Evolutionary conservation across 2,329 filamentous ascomycete genomes (phyloP).

Genomic region (Tolypocladium ovalisporum): DNA sequence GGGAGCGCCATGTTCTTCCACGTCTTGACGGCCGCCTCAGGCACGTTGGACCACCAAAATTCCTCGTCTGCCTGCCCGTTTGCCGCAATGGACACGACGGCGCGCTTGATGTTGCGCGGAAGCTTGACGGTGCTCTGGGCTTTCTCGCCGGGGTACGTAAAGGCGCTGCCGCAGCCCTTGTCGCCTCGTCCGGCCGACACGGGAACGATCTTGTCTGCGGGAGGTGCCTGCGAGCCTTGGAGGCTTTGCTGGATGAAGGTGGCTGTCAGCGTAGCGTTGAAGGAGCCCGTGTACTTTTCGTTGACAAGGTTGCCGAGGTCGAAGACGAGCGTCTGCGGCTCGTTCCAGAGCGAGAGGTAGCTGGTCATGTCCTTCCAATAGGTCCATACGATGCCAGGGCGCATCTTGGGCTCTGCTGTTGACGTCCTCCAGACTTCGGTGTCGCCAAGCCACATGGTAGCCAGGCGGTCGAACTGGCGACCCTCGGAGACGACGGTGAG

Average conservation of each 20-base stretch:
- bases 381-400: slow-evolving; percentile 60
- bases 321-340: slow-evolving; percentile 65
- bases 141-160: slow-evolving; percentile 51
- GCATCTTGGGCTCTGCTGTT: slow-evolving; percentile 62
- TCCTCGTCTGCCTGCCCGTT: slow-evolving; percentile 69
- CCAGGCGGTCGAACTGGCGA: slow-evolving; percentile 67
- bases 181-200: slow-evolving; percentile 45
- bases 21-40: slow-evolving; percentile 45
- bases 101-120: slow-evolving; percentile 55
- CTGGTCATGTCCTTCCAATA: slow-evolving; percentile 71
- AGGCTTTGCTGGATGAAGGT: slow-evolving; percentile 49
- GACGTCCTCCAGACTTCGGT: slow-evolving; percentile 76
- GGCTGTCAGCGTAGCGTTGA: slow-evolving; percentile 64
- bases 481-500: slow-evolving; percentile 63
- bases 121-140: slow-evolving; percentile 50
- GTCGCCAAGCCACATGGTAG: slow-evolving; percentile 64
- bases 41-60: slow-evolving; percentile 77
- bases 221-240: slow-evolving; percentile 6
- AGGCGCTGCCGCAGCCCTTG: slow-evolving; percentile 49
- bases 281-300: slow-evolving; percentile 59
- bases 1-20: slow-evolving; percentile 50
- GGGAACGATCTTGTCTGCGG: slow-evolving; percentile 58
- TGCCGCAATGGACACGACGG: slow-evolving; percentile 65
- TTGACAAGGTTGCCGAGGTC: slow-evolving; percentile 66
- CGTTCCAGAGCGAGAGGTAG: slow-evolving; percentile 57